phyloP scores from a whole-genome alignment of 2,329 filamentous ascomycete species.

The Ophiostoma sp. region DNA sequence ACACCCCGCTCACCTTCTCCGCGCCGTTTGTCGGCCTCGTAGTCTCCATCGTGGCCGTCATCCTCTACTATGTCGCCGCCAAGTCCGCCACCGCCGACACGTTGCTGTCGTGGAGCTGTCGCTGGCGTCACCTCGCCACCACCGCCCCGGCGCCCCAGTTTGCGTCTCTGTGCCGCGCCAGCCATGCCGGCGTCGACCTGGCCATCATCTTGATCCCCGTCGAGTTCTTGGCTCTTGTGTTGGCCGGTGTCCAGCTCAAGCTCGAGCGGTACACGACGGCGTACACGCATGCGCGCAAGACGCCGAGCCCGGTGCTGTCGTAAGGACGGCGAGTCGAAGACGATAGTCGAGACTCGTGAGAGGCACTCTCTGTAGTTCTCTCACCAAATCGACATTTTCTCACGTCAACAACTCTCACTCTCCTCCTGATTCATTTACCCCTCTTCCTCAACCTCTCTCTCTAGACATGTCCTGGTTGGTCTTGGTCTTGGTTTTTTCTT shows the following conservation, averaged over 20 bases:
- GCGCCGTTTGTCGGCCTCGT: constrained; percentile 47
- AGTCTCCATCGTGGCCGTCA: constrained; percentile 53
- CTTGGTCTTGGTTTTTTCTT: not conserved
- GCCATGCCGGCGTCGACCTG: constrained; percentile 54
- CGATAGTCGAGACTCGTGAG: not conserved
- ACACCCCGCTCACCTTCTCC: constrained; percentile 42
- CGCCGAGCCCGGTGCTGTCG: constrained; percentile 34
- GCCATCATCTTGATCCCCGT: constrained; percentile 58
- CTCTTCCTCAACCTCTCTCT: not conserved
- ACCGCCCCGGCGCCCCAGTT: constrained; percentile 58
- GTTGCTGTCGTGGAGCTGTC: constrained; percentile 63
- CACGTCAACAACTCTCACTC: too few relatives aligned
- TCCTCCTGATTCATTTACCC: not conserved
- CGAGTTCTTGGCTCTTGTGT: constrained; percentile 50
- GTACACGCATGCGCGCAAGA: constrained; percentile 39
- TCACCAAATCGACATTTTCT: not conserved
- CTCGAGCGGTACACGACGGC: constrained; percentile 45
- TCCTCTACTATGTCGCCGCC: constrained; percentile 60
- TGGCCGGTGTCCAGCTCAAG: constrained; percentile 48
- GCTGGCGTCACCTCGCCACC: constrained; percentile 52
- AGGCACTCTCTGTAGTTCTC: not conserved
- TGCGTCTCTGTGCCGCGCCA: constrained; percentile 57
- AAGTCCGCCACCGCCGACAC: constrained; percentile 54
- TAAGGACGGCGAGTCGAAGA: constrained; percentile 13
- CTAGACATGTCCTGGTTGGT: not conserved